These are phyloP conservation scores for Dissophora globulifera DNA, from an alignment of 192 early-diverging fungal genomes.

Conservation along the genomic window DNA sequence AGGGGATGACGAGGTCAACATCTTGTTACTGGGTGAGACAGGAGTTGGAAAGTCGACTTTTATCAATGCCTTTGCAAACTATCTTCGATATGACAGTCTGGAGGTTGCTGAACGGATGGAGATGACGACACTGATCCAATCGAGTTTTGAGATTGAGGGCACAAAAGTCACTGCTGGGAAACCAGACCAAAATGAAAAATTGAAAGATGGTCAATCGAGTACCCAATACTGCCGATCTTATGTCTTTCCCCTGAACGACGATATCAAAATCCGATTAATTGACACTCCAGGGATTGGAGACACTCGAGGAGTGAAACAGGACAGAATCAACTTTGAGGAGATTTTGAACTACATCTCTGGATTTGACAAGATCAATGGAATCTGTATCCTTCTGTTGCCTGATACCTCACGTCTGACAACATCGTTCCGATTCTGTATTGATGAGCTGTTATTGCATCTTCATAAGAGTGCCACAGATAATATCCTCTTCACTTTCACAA, in stretches of 20 bases:
- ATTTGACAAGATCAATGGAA: constrained; percentile 14
- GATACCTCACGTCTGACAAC: constrained; percentile 10
- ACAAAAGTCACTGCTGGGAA: constrained; percentile 13
- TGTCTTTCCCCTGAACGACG: constrained; percentile 15
- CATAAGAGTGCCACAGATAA: constrained; percentile 35
- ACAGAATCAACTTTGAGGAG: constrained; percentile 37
- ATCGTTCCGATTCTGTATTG: constrained; percentile 31
- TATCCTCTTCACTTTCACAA: constrained; percentile 47
- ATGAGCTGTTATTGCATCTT: constrained; percentile 32
- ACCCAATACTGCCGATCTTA: constrained; percentile 28
- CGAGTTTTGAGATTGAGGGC: constrained; percentile 18
- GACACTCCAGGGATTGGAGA: constrained; percentile 44
- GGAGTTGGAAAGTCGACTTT: constrained; percentile 49
- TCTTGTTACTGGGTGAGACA: constrained; percentile 33
- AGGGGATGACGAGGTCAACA: constrained; percentile 29
- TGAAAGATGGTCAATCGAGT: constrained; percentile 13
- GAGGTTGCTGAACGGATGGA: constrained; percentile 14
- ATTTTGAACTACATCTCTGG: constrained; percentile 30
- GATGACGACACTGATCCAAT: constrained; percentile 25
- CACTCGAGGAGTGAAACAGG: constrained; percentile 33
- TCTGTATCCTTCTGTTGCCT: constrained; percentile 32
- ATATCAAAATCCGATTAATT: constrained; percentile 27
- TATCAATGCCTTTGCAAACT: constrained; percentile 47
- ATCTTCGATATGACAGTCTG: constrained; percentile 32
- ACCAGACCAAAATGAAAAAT: constrained; percentile 15